phyloP scores from a whole-genome alignment of 2,329 filamentous ascomycete genomes.

The Colletotrichum eleusines region DNA sequence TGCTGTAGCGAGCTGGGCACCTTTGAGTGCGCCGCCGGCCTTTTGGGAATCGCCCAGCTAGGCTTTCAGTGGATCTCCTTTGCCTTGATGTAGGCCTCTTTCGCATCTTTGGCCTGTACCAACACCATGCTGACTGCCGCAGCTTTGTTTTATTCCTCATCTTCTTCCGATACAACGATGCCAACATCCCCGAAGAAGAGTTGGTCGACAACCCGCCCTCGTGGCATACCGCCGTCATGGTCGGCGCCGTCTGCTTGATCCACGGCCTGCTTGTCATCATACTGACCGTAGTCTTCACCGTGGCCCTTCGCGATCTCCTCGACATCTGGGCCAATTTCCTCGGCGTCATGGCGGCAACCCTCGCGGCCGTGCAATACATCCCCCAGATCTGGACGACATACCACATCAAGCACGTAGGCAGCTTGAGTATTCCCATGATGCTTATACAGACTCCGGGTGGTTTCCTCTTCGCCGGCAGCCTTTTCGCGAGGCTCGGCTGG shows the following conservation, averaged over 20 bases:
- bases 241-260: slow-evolving; percentile 78
- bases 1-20: slow-evolving; percentile 87
- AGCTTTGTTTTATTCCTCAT: slow-evolving; percentile 94
- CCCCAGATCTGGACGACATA: slow-evolving; percentile 96
- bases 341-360: slow-evolving; percentile 80
- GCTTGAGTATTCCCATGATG: slow-evolving; percentile 97
- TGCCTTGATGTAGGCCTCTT: slow-evolving; percentile 79
- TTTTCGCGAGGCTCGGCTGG: slow-evolving; percentile 82
- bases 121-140: slow-evolving; percentile 4
- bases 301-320: slow-evolving; percentile 72
- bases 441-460: slow-evolving; percentile 96
- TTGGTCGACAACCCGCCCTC: slow-evolving; percentile 67
- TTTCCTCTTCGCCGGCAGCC: slow-evolving; percentile 87
- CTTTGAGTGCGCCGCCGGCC: slow-evolving; percentile 85
- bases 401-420: slow-evolving; percentile 85
- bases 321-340: slow-evolving; percentile 87
- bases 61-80: slow-evolving; percentile 94
- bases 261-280: slow-evolving; percentile 80
- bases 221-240: slow-evolving; percentile 82
- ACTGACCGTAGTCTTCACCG: slow-evolving; percentile 75
- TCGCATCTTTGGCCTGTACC: not conserved
- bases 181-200: slow-evolving; percentile 62
- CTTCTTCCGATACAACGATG: slow-evolving; percentile 82
- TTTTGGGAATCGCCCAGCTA: slow-evolving; percentile 91
- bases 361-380: slow-evolving; percentile 91